Conservation (phyloP, 2,329 filamentous ascomycete genomes). For the Fusarium guadeloupense region DNA sequence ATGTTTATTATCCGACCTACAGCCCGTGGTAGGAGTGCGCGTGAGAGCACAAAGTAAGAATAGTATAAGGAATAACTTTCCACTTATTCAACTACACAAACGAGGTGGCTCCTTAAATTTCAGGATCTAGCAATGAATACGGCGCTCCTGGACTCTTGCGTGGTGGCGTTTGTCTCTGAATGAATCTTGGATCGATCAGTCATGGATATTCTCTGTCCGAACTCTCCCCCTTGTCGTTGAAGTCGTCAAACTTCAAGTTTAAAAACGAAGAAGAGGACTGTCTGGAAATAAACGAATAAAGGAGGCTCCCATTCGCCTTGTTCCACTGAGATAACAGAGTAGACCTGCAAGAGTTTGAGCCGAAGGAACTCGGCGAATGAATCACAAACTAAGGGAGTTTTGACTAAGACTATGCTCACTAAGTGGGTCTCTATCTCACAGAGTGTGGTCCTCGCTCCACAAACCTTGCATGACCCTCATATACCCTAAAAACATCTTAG, state of each 20-base stretch:
- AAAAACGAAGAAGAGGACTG: conserved; percentile 44
- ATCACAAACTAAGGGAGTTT: background rate
- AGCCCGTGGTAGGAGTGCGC: conserved; percentile 27
- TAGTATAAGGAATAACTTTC: conserved; percentile 48
- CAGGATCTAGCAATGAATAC: conserved; percentile 31
- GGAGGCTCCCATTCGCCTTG: too few relatives aligned
- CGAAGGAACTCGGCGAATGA: too few relatives aligned
- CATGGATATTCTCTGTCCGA: conserved; percentile 44
- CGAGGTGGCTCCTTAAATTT: background rate
- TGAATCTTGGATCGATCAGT: conserved; percentile 47
- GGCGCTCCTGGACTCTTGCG: conserved; percentile 47
- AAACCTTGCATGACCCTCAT: fast-evolving
- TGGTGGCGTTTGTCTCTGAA: conserved; percentile 43
- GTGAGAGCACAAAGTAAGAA: conserved; percentile 34
- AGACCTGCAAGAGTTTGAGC: too few relatives aligned
- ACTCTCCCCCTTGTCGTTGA: conserved; percentile 50
- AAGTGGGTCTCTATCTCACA: background rate
- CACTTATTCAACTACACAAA: conserved; percentile 48
- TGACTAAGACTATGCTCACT: background rate
- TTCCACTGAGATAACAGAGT: too few relatives aligned
- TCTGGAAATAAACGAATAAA: conserved; percentile 32
- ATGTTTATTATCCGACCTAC: conserved; percentile 53
- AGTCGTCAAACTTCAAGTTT: conserved; percentile 44
- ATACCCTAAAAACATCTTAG: background rate
- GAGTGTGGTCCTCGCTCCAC: background rate